These are phyloP conservation scores for Aspergillus olivimuriae DNA, from an alignment of 495 filamentous ascomycete species.

Conservation along the genomic window DNA sequence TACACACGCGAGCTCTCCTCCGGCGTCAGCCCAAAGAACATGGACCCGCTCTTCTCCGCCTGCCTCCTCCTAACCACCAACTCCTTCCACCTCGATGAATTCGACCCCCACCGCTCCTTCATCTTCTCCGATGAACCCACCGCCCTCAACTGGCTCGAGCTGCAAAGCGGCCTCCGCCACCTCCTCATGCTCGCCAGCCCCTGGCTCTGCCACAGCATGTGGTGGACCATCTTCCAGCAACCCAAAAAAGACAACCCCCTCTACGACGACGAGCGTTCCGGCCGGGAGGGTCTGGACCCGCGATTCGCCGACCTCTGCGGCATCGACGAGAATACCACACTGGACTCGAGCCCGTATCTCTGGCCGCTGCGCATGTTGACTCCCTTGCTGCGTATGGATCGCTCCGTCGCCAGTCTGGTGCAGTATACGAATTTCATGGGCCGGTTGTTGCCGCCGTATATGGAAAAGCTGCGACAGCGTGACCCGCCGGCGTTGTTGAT, in stretches of 20 bases:
- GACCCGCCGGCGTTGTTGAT: slow-evolving; percentile 39
- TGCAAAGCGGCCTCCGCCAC: slow-evolving; percentile 36
- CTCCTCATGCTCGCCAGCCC: slow-evolving; percentile 25
- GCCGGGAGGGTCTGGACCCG: slow-evolving; percentile 28
- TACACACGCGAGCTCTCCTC: slow-evolving; percentile 27
- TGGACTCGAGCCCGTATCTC: slow-evolving; percentile 34
- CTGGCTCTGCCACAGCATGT: slow-evolving; percentile 35
- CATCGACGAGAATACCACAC: slow-evolving; percentile 30
- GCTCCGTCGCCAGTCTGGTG: slow-evolving; percentile 8
- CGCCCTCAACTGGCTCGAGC: slow-evolving; percentile 35
- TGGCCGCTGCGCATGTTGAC: slow-evolving; percentile 33
- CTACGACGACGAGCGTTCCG: slow-evolving; percentile 26
- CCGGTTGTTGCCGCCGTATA: slow-evolving; percentile 26
- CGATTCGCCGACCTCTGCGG: slow-evolving; percentile 34
- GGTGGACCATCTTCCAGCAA: slow-evolving; percentile 29
- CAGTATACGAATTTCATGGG: slow-evolving; percentile 32
- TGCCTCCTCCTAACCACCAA: slow-evolving; percentile 37
- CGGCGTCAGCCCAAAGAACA: slow-evolving; percentile 28
- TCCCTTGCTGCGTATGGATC: slow-evolving; percentile 21
- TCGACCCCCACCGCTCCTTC: slow-evolving; percentile 35
- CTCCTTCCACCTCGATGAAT: slow-evolving; percentile 29
- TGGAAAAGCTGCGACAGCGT: slow-evolving; percentile 25
- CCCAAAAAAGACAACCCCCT: slow-evolving; percentile 15
- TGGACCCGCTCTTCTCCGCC: slow-evolving; percentile 38
- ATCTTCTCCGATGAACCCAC: slow-evolving; percentile 30